A percentile compares a stretch with the other conserved stretches of the same genome.
Evolutionary conservation across 78 protist species (phyloP).

Genomic region (Polysphondylium violaceum): DNA sequence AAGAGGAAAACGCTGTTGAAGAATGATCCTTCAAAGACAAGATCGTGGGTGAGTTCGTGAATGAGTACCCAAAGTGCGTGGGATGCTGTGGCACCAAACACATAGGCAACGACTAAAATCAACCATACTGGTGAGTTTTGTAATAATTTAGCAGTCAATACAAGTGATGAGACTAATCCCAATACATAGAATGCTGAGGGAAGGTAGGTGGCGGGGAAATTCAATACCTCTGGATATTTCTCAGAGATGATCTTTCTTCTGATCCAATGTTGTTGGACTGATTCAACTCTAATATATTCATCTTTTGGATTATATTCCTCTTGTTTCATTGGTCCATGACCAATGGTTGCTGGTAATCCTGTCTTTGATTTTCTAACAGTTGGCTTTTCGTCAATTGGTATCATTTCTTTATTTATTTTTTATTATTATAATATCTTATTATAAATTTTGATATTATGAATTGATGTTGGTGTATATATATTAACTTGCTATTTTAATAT

Average conservation of each 20-base stretch:
- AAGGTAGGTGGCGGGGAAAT: conserved; percentile 33
- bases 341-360: conserved; percentile 64
- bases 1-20: conserved; percentile 77
- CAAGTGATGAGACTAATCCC: conserved; percentile 32
- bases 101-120: conserved; percentile 63
- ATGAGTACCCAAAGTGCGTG: conserved; percentile 86
- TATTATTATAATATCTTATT: background rate
- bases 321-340: conserved; percentile 64
- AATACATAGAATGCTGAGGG: conserved; percentile 70
- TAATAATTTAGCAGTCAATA: conserved; percentile 59
- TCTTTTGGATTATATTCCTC: conserved; percentile 61
- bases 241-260: conserved; percentile 67
- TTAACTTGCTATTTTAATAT: no score
- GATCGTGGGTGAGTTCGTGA: conserved; percentile 87
- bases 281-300: conserved; percentile 66
- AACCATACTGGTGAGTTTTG: conserved; percentile 46
- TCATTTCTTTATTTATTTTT: background rate
- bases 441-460: background rate
- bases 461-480: no score
- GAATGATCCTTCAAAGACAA: conserved; percentile 25
- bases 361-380: background rate
- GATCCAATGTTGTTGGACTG: conserved; percentile 75
- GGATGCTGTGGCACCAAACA: conserved; percentile 83
- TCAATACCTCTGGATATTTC: conserved; percentile 69
- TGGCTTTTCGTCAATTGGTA: conserved; percentile 1